Conservation (phyloP, 78 protist species). For the Polysphondylium violaceum region DNA sequence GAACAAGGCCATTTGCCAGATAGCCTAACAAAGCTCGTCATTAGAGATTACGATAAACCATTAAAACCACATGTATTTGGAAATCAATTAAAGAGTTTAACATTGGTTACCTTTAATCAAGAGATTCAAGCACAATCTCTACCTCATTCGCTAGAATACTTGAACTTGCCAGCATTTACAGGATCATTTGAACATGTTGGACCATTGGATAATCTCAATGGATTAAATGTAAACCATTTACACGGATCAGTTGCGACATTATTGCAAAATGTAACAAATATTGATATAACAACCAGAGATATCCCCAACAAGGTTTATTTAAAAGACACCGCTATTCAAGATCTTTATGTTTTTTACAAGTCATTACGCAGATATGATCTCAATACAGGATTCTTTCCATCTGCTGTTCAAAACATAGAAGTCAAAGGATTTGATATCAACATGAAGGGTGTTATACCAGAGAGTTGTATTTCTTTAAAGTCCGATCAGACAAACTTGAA, state of each 20-base stretch:
- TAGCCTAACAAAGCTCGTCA: neutral
- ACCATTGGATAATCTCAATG: neutral
- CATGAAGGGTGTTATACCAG: too few relatives aligned
- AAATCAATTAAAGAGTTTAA: neutral
- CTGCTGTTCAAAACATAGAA: too few relatives aligned
- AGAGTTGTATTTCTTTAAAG: too few relatives aligned
- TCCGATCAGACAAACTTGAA: too few relatives aligned
- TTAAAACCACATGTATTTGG: neutral
- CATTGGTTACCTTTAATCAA: neutral
- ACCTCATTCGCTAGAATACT: neutral
- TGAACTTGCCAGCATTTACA: neutral
- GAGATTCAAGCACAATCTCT: neutral
- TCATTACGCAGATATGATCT: too few relatives aligned
- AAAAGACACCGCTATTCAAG: neutral
- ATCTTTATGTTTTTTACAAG: too few relatives aligned
- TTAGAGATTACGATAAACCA: neutral
- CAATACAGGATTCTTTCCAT: too few relatives aligned
- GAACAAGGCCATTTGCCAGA: neutral
- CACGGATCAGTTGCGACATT: neutral
- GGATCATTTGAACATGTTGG: conserved; percentile 1
- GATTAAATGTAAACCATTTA: neutral
- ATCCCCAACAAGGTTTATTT: neutral
- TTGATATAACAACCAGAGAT: neutral
- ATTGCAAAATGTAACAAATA: neutral
- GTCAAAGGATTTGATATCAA: too few relatives aligned